phyloP scores from a whole-genome alignment of 805 yeast species.

The Hanseniaspora occidentalis region DNA sequence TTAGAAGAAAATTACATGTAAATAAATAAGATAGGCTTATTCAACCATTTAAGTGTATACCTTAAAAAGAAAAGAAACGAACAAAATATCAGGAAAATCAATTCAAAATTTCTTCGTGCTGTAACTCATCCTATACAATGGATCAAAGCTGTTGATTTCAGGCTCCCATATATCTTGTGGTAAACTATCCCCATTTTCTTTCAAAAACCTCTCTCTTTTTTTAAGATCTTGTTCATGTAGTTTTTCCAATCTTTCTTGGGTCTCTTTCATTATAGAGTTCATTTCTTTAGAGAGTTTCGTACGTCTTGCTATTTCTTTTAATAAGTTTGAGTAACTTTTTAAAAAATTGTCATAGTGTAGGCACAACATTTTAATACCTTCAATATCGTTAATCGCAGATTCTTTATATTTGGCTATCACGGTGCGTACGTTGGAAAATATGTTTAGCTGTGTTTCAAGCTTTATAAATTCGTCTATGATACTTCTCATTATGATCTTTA shows the following conservation, averaged over 20 bases:
- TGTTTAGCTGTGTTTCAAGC: constrained; percentile 19
- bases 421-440: constrained; percentile 19
- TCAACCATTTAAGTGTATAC: too few relatives aligned
- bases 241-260: constrained; percentile 28
- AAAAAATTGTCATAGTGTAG: constrained; percentile 40
- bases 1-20: constrained; percentile 39
- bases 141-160: constrained; percentile 10
- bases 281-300: constrained; percentile 29
- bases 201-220: constrained; percentile 32
- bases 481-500: constrained; percentile 11
- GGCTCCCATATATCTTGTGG: constrained; percentile 45
- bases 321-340: constrained; percentile 37
- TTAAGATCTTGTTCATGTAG: constrained; percentile 33
- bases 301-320: constrained; percentile 43
- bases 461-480: constrained; percentile 15
- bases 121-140: constrained; percentile 18
- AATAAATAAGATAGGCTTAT: too few relatives aligned
- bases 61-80: too few relatives aligned
- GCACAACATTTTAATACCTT: constrained; percentile 24
- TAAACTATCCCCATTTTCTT: constrained; percentile 38
- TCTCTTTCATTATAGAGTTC: constrained; percentile 27
- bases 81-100: too few relatives aligned
- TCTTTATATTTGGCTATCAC: constrained; percentile 24
- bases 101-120: constrained; percentile 10
- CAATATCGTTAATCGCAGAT: constrained; percentile 17